Percentiles rank a stretch among this genome's conserved stretches.
phyloP scores from a whole-genome alignment of 306 rosid species.

The Trifolium dubium region DNA sequence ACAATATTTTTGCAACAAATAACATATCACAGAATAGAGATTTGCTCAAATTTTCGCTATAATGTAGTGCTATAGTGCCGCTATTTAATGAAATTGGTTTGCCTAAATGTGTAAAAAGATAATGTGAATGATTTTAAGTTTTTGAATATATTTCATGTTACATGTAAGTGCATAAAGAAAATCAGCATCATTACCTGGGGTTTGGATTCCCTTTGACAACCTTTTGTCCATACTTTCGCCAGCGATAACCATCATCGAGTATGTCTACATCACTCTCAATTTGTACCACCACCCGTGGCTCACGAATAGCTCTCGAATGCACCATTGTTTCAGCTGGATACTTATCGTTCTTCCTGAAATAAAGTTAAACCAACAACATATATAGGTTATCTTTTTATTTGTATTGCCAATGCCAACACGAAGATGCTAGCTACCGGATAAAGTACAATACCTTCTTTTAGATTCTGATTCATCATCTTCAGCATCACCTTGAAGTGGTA shows the following conservation, averaged over 20 bases:
- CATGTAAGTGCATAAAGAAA: slow-evolving; percentile 29
- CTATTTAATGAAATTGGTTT: neutral
- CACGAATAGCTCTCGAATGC: slow-evolving; percentile 69
- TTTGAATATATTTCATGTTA: too few relatives aligned
- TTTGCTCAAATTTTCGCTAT: too few relatives aligned
- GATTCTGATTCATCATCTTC: slow-evolving; percentile 73
- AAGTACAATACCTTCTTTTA: slow-evolving; percentile 65
- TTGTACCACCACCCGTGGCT: slow-evolving; percentile 86
- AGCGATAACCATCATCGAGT: slow-evolving; percentile 93
- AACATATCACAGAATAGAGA: too few relatives aligned
- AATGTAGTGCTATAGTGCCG: neutral
- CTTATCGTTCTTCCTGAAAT: slow-evolving; percentile 69
- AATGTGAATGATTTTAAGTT: neutral
- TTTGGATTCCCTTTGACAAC: slow-evolving; percentile 97
- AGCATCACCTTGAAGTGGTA: slow-evolving; percentile 52
- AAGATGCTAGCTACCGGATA: slow-evolving; percentile 15
- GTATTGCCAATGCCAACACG: neutral
- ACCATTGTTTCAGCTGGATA: slow-evolving; percentile 55
- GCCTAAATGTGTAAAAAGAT: neutral
- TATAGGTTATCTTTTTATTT: neutral
- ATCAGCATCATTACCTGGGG: slow-evolving; percentile 64
- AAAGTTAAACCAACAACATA: slow-evolving; percentile 37
- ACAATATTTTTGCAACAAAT: too few relatives aligned
- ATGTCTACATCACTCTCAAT: slow-evolving; percentile 79
- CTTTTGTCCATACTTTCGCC: slow-evolving; percentile 95